phyloP scores from a whole-genome alignment of 768 basidiomycete genomes.

The Wakefieldia striispora region DNA sequence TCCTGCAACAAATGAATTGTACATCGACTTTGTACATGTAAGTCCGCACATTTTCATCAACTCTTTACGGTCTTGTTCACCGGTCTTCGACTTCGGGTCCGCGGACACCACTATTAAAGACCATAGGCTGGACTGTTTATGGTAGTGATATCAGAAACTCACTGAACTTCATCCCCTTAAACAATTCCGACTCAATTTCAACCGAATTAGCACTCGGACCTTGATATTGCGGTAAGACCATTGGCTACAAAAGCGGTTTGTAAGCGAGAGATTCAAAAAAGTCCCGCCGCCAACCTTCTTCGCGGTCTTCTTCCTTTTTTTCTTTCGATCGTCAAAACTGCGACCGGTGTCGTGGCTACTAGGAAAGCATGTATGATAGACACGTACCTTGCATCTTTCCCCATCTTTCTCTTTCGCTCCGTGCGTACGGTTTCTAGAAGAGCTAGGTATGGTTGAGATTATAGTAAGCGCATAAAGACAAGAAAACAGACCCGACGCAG shows the following conservation, averaged over 20 bases:
- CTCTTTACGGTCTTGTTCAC: constrained; percentile 65
- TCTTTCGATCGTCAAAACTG: constrained; percentile 35
- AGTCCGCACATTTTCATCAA: constrained; percentile 62
- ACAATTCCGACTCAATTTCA: constrained; percentile 59
- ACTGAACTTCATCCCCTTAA: constrained; percentile 82
- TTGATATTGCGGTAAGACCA: constrained; percentile 62
- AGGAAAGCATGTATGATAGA: not conserved
- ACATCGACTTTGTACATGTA: not conserved
- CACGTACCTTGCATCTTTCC: constrained; percentile 51
- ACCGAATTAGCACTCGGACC: constrained; percentile 64
- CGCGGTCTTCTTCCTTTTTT: constrained; percentile 23
- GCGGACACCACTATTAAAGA: constrained; percentile 60
- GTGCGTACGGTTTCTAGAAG: constrained; percentile 58
- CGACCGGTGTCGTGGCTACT: not conserved
- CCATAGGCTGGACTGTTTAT: not conserved
- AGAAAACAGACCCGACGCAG: constrained; percentile 52
- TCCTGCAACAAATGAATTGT: constrained; percentile 40
- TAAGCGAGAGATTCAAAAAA: not conserved
- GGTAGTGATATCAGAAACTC: constrained; percentile 24
- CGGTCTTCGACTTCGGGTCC: constrained; percentile 67
- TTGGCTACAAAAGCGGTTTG: constrained; percentile 37
- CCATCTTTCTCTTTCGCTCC: constrained; percentile 75
- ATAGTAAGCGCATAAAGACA: not conserved
- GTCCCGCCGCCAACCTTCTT: constrained; percentile 25
- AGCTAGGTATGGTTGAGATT: constrained; percentile 36